Base-by-base conservation (phyloP, 2,329 filamentous ascomycete genomes). In the Botrytis fabae region DNA sequence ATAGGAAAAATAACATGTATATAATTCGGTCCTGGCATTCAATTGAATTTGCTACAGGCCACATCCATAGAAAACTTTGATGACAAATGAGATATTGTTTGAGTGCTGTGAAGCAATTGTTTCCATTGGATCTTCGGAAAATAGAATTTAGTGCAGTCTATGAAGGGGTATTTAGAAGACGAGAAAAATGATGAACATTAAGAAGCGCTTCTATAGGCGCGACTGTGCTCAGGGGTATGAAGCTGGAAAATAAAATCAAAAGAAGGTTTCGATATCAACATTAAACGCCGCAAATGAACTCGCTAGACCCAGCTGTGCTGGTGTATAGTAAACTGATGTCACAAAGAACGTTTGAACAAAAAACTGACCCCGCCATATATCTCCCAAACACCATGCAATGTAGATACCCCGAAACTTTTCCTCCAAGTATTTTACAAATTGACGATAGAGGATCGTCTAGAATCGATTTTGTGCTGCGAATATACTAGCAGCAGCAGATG, bases 401-500 rank as follows among this genome's bases (percentile, higher is more conserved):
- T 79, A 80, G 73, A 80, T 80, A 74, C 74, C 74, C 70, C 76
- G 79, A 74, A 78, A 78, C 74, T 79, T 80, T 80, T 80, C 78
- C 78, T 76, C 77, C 78, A 71, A 75, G 70, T 80, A 75, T 78
- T 79, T 74, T 79, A 80, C 77, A 80, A 63, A 75, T 73, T 74
- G 73, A 78, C 75, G 69, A 73, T 71, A 62, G 63, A 71, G 61
- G 42, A 64, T 72, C 71, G 70, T 75, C 73, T 77, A 91, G 78
- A 91, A 88, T 77, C 88, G 86, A 81, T 87, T 90, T 76, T 92
- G 89, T 46, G 90, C 89, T 70, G 92, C 91, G 85, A 93, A 92
- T 77, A 95, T 94, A 83, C 92, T 94, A 9, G 93, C 92, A 18
- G 94, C 90, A 44, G 93, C 92, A 60, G 93, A 91, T 14, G 92